These are phyloP conservation scores for Penicillium sp. DNA, from an alignment of 2,329 filamentous ascomycete genomes.

Conservation along the genomic window DNA sequence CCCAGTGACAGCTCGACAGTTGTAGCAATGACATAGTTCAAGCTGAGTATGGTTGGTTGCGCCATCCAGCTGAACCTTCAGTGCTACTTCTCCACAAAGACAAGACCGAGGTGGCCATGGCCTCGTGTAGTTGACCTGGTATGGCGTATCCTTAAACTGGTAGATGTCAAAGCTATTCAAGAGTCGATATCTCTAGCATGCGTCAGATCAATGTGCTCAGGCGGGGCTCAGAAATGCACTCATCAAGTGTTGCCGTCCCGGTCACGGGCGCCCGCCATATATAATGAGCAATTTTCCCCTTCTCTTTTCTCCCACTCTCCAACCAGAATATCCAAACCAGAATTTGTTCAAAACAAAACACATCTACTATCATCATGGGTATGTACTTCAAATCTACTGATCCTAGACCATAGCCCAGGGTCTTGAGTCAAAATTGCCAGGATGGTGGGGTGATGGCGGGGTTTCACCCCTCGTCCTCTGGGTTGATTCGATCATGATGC, in stretches of 20 bases:
- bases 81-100: conserved; percentile 25
- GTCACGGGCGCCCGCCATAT: conserved; percentile 19
- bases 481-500: conserved; percentile 2
- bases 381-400: neutral
- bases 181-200: too few species aligned
- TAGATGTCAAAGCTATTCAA: too few species aligned
- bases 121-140: neutral
- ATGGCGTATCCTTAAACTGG: too few species aligned
- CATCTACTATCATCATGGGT: neutral
- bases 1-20: conserved; percentile 47
- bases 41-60: conserved; percentile 18
- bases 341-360: conserved; percentile 5
- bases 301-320: conserved; percentile 2
- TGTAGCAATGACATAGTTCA: conserved; percentile 50
- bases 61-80: conserved; percentile 23
- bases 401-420: neutral
- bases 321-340: conserved; percentile 5
- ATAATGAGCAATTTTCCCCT: conserved; percentile 13
- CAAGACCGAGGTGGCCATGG: conserved; percentile 24
- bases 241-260: conserved; percentile 4
- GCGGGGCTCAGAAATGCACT: conserved; percentile 26
- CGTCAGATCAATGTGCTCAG: conserved; percentile 18
- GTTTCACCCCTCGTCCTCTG: conserved; percentile 3
- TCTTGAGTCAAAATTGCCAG: too few species aligned
- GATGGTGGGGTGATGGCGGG: conserved; percentile 20